Conservation (phyloP, 129 eudicot species). For the Chrysanthemum makinoi region DNA sequence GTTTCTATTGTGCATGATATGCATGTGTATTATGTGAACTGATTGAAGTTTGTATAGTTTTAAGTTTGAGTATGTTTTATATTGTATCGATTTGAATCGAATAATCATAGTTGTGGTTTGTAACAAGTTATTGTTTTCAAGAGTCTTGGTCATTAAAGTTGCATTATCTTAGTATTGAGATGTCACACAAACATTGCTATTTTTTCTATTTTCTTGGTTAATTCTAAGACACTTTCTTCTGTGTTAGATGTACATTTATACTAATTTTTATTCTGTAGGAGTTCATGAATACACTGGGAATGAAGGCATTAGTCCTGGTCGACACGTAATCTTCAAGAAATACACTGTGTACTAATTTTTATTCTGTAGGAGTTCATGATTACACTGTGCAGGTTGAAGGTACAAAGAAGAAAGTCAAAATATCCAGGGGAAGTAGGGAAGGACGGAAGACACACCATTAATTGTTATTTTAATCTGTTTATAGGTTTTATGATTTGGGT, state of each 20-base stretch:
- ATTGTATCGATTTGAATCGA: constrained; percentile 8
- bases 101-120: constrained; percentile 1
- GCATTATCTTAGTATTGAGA: not conserved
- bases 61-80: constrained; percentile 7
- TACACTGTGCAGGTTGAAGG: no score
- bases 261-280: not conserved
- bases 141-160: not conserved
- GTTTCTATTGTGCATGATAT: constrained; percentile 15
- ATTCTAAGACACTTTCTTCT: no score
- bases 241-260: not conserved
- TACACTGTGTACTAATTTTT: not conserved
- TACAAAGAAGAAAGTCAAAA: no score
- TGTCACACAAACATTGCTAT: not conserved
- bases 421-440: no score
- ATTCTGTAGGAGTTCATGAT: not conserved
- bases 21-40: constrained; percentile 18
- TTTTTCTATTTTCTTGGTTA: not conserved
- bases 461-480: no score
- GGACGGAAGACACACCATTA: no score
- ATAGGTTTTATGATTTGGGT: no score
- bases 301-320: no score
- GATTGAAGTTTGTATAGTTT: constrained; percentile 10
- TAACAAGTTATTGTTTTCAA: not conserved
- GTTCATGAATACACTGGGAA: no score
- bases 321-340: no score